These are phyloP conservation scores for Penicillium odoratum DNA, from an alignment of 495 filamentous ascomycete genomes.

Conservation along the genomic window DNA sequence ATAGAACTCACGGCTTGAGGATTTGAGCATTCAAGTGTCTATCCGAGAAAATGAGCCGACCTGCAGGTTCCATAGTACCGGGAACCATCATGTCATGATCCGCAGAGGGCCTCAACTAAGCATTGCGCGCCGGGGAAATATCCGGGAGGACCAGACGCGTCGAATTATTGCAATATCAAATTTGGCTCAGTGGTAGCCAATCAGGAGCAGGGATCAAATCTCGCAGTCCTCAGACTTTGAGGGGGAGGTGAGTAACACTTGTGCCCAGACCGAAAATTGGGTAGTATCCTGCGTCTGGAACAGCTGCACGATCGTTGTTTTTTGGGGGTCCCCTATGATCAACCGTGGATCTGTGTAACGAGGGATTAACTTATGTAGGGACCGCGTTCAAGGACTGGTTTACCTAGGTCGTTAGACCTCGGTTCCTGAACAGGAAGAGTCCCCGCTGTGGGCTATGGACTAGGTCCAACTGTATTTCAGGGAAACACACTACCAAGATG, in stretches of 20 bases:
- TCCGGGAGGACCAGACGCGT: conserved; percentile 8
- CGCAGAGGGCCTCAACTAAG: conserved; percentile 17
- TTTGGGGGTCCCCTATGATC: conserved; percentile 15
- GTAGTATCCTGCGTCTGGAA: conserved; percentile 14
- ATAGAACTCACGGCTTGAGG: conserved; percentile 29
- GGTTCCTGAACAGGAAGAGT: conserved; percentile 20
- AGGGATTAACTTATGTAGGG: conserved; percentile 10
- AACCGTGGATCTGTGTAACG: conserved; percentile 29
- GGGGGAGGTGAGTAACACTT: conserved; percentile 6
- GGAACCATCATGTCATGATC: conserved; percentile 28
- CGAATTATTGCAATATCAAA: not conserved
- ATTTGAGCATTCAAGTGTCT: conserved; percentile 23
- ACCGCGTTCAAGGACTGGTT: conserved; percentile 2
- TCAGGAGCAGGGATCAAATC: conserved; percentile 2
- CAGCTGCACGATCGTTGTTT: conserved; percentile 21
- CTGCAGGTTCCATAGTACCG: conserved; percentile 34
- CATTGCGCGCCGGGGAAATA: conserved; percentile 20
- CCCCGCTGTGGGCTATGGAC: conserved; percentile 10
- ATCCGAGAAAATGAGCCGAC: conserved; percentile 25
- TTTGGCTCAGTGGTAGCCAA: conserved; percentile 6
- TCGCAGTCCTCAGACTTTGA: conserved; percentile 6
- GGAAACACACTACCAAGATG: conserved; percentile 1
- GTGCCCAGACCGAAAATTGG: conserved; percentile 10
- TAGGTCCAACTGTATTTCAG: conserved; percentile 11
- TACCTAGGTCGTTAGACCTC: conserved; percentile 19